Percentiles rank a stretch among this genome's conserved stretches.
Evolutionary conservation across 306 rosid species (phyloP).

Genomic region (Hippophae gyantsensis): DNA sequence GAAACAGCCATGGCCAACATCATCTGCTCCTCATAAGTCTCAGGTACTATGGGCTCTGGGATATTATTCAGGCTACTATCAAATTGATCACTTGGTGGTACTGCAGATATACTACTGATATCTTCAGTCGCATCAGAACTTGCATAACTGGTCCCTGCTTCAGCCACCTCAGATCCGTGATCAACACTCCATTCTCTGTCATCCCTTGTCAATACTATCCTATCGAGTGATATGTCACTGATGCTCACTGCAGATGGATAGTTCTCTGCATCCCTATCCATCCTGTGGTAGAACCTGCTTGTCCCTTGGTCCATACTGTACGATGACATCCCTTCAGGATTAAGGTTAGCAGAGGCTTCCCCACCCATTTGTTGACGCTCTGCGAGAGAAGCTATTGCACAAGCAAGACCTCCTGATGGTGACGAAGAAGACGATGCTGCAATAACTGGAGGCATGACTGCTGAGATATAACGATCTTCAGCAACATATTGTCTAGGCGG

Average conservation of each 20-base stretch:
- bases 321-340: slow-evolving; percentile 35
- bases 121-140: slow-evolving; percentile 50
- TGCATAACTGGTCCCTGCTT: slow-evolving; percentile 48
- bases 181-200: slow-evolving; percentile 52
- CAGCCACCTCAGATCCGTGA: slow-evolving; percentile 46
- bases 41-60: slow-evolving; percentile 57
- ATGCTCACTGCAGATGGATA: slow-evolving; percentile 44
- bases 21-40: slow-evolving; percentile 95
- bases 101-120: slow-evolving; percentile 23
- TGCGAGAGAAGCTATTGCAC: slow-evolving; percentile 96
- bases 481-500: slow-evolving; percentile 37
- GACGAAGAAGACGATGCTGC: slow-evolving; percentile 70
- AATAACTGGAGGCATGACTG: slow-evolving; percentile 30
- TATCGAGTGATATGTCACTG: slow-evolving; percentile 27
- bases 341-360: slow-evolving; percentile 41
- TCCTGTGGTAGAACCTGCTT: slow-evolving; percentile 46
- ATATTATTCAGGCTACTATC: slow-evolving; percentile 44
- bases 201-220: slow-evolving; percentile 26
- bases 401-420: slow-evolving; percentile 89
- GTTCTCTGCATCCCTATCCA: slow-evolving; percentile 34
- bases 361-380: slow-evolving; percentile 80
- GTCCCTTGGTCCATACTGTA: slow-evolving; percentile 45
- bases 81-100: slow-evolving; percentile 36
- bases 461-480: slow-evolving; percentile 34
- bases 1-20: slow-evolving; percentile 97